A percentile compares a stretch with the other conserved stretches of the same genome.
Evolutionary conservation across 495 filamentous ascomycete genomes (phyloP).

Genomic region (Penicillium silybi): DNA sequence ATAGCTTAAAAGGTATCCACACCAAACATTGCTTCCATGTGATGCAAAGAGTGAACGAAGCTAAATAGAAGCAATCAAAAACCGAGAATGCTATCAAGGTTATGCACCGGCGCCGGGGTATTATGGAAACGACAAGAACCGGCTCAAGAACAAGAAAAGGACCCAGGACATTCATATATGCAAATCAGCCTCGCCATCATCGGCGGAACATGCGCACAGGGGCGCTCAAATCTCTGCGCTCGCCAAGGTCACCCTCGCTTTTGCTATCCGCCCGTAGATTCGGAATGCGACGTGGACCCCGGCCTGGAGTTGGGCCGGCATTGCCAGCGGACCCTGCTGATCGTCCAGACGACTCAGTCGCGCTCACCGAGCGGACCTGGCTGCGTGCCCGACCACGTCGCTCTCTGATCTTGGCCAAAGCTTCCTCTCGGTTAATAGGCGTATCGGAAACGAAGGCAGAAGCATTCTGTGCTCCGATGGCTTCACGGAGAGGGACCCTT

Average conservation of each 20-base stretch:
- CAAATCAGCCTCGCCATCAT: conserved; percentile 7
- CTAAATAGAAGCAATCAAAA: not conserved
- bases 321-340: conserved; percentile 22
- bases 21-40: conserved; percentile 1
- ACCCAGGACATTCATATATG: conserved; percentile 8
- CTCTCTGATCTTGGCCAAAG: conserved; percentile 49
- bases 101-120: conserved; percentile 27
- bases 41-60: conserved; percentile 12
- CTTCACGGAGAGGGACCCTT: conserved; percentile 31
- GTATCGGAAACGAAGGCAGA: conserved; percentile 31
- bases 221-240: conserved; percentile 39
- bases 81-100: conserved; percentile 9
- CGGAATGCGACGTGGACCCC: conserved; percentile 34
- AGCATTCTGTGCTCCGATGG: conserved; percentile 20
- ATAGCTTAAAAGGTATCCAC: conserved; percentile 4
- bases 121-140: conserved; percentile 21
- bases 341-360: conserved; percentile 32
- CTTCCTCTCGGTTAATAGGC: conserved; percentile 47
- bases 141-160: conserved; percentile 11
- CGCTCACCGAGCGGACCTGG: conserved; percentile 42
- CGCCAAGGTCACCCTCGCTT: conserved; percentile 25
- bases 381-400: conserved; percentile 45
- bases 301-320: conserved; percentile 22
- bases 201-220: conserved; percentile 38
- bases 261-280: conserved; percentile 30